A percentile compares a stretch with the other conserved stretches of the same genome.
Evolutionary conservation across 116 monocot genomes (phyloP).

Genomic region (Phalaenopsis hybrid): DNA sequence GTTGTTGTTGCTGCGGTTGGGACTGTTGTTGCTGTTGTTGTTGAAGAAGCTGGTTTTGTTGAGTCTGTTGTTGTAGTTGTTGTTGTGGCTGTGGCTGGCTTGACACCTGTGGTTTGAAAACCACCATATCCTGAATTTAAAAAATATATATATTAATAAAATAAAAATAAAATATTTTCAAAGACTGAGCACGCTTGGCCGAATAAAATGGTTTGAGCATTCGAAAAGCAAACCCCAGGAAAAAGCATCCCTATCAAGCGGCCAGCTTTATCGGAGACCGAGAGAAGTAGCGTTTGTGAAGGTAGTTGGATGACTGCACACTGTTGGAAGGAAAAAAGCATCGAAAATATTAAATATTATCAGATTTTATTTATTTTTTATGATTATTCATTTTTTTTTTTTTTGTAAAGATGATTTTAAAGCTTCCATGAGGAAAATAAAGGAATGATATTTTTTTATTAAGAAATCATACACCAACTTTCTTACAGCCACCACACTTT

Average conservation of each 20-base stretch:
- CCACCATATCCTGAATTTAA: slow-evolving; percentile 78
- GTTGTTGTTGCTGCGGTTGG: slow-evolving; percentile 19
- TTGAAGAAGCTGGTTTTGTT: slow-evolving; percentile 7
- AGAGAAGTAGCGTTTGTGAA: slow-evolving; percentile 84
- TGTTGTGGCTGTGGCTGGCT: slow-evolving; percentile 28
- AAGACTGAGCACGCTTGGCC: background rate
- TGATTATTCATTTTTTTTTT: too few relatives aligned
- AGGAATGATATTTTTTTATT: too few relatives aligned
- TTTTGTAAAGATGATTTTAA: too few relatives aligned
- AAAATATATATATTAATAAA: too few relatives aligned
- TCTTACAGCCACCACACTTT: too few relatives aligned
- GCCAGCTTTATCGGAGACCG: slow-evolving; percentile 83
- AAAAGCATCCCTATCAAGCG: slow-evolving; percentile 99
- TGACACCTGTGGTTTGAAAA: slow-evolving; percentile 84
- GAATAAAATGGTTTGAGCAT: background rate
- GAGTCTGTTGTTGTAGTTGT: slow-evolving; percentile 30
- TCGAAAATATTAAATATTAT: too few relatives aligned
- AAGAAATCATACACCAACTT: too few relatives aligned
- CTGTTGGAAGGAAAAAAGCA: slow-evolving; percentile 23
- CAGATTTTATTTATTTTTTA: too few relatives aligned
- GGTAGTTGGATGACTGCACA: slow-evolving; percentile 98
- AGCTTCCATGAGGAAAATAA: too few relatives aligned
- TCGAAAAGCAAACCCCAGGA: slow-evolving; percentile 60
- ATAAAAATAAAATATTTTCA: background rate
- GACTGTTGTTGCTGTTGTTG: slow-evolving; percentile 39